Base-by-base conservation (phyloP, 1,284 basidiomycete genomes). In the Psilocybe mexicana region DNA sequence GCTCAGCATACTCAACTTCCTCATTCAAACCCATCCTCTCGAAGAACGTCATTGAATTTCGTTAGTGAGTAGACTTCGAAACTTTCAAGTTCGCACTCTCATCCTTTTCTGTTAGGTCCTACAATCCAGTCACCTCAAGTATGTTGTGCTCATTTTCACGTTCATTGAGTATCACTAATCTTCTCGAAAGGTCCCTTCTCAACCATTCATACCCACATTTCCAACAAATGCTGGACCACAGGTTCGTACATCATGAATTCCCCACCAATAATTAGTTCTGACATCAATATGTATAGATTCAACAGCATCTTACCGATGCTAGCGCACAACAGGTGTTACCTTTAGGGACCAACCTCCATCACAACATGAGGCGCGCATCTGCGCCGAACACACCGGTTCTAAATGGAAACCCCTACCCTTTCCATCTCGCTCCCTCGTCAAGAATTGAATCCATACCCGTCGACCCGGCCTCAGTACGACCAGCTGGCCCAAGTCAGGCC, bases 11-110 rank as follows among this genome's bases (percentile, higher is more conserved):
- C 30, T 36, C 55, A 56, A 30, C 48, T 25, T 24, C 10, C 49
- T 23, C 36, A 33, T 33, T 53, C 51, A 38, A 58, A 58, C 26
- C 56, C 50, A 7, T 23, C 26, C n/a, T 57, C 56, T 3, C 24
- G 56, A n/a, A 46, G 56, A 43, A 53, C 51, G 25, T 53, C 56
- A 1, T 23, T 58, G 23, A 52, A 53, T 43, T 35, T 43, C 40
- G 18, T 47, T 14, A 53, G 56, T 58, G 30, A 46, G 56, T 53
- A 42, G 11, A 44, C 43, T 6, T 12, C 25, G 8, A 28, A 4
- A 52, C 12, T 12, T 3, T 18, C 24, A 35, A 6, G 23, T 14
- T 43, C 5, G 18, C 30, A 36, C 6, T 2, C 38, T 42, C n/a
- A 47, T 42, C 5, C 35, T 45, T 14, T 5, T 26, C 30, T 24